Conservation (phyloP, 2,329 filamentous ascomycete genomes). For the Tricladium varicosporioides region DNA sequence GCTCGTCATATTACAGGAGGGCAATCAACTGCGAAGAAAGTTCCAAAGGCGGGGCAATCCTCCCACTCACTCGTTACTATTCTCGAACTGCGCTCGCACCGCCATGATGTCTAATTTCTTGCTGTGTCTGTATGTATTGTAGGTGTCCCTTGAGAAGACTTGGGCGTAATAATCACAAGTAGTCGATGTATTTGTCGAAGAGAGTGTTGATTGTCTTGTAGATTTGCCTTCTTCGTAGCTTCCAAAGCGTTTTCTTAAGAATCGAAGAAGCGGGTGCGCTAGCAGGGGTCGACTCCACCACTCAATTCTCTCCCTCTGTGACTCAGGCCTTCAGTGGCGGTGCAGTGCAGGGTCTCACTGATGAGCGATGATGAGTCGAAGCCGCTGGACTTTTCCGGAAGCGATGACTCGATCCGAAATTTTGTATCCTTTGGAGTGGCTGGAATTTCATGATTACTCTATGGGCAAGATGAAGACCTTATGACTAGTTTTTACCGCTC, state of each 20-base stretch:
- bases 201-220: neutral
- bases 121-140: neutral
- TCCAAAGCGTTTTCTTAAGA: slow-evolving; percentile 13
- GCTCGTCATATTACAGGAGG: slow-evolving; percentile 3
- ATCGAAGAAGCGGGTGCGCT: slow-evolving; percentile 8
- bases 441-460: neutral
- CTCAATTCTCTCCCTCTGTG: slow-evolving; percentile 3
- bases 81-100: slow-evolving; percentile 77
- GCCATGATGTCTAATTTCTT: slow-evolving; percentile 50
- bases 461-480: slow-evolving; percentile 1
- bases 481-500: slow-evolving; percentile 1
- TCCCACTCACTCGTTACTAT: slow-evolving; percentile 77
- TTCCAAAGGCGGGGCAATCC: slow-evolving; percentile 6
- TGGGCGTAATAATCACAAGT: neutral
- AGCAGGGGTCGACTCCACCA: slow-evolving; percentile 9
- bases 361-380: slow-evolving; percentile 3
- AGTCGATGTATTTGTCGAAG: neutral
- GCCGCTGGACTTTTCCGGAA: neutral
- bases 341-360: neutral
- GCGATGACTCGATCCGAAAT: neutral
- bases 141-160: neutral
- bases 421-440: neutral
- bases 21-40: slow-evolving; percentile 5
- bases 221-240: neutral
- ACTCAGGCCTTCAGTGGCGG: slow-evolving; percentile 16